Evolutionary conservation across 352 stramenopile genomes (phyloP).

Genomic region (Globisporangium middletonii): DNA sequence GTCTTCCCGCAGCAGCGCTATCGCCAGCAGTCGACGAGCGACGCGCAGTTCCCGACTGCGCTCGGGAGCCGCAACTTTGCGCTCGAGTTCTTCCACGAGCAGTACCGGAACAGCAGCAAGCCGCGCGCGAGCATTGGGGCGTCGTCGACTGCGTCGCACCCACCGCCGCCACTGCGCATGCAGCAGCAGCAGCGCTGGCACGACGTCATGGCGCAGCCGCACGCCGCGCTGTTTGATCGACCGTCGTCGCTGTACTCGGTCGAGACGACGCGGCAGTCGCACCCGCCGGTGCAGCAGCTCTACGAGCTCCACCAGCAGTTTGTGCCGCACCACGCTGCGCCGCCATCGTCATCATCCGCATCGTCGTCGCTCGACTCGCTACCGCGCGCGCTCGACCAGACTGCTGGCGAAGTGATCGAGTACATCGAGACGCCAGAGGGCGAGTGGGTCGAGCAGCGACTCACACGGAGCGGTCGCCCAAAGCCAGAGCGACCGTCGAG

Average conservation of each 20-base stretch:
- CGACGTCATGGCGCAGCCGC: too few species aligned
- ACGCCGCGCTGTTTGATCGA: too few species aligned
- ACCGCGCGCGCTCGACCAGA: constrained; percentile 11
- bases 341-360: background rate
- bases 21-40: constrained; percentile 26
- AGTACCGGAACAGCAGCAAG: constrained; percentile 18
- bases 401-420: constrained; percentile 38
- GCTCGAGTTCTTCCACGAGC: constrained; percentile 19
- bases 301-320: too few species aligned
- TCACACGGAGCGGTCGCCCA: background rate
- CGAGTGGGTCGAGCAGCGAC: constrained; percentile 50
- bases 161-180: constrained; percentile 1
- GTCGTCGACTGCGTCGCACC: constrained; percentile 2
- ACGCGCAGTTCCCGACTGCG: constrained; percentile 4
- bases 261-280: too few species aligned
- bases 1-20: constrained; percentile 12
- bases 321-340: too few species aligned
- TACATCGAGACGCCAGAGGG: constrained; percentile 53
- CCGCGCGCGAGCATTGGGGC: background rate
- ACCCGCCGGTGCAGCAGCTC: too few species aligned
- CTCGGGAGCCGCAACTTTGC: constrained; percentile 8
- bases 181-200: background rate
- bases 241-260: too few species aligned
- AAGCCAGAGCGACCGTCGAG: constrained; percentile 1
- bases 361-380: background rate